These are phyloP conservation scores for Gremmenia infestans DNA, from an alignment of 2,329 filamentous ascomycete species.

Conservation along the genomic window DNA sequence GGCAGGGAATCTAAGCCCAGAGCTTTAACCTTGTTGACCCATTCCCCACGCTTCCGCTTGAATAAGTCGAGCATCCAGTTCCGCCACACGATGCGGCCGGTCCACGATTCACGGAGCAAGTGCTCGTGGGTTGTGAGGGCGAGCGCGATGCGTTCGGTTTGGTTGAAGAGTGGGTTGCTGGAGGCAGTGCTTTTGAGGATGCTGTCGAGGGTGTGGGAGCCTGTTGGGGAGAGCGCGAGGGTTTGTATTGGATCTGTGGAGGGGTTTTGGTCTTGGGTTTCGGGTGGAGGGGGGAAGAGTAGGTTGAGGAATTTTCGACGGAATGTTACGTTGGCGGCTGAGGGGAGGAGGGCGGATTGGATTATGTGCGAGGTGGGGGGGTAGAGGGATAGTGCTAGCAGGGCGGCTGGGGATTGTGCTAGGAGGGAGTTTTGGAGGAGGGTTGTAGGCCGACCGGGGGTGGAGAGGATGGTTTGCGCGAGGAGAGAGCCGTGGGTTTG, in stretches of 20 bases:
- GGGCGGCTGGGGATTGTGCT: slow-evolving; percentile 48
- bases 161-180: slow-evolving; percentile 47
- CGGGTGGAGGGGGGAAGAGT: slow-evolving; percentile 36
- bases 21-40: slow-evolving; percentile 54
- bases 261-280: neutral
- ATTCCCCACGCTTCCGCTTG: slow-evolving; percentile 56
- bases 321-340: slow-evolving; percentile 50
- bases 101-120: slow-evolving; percentile 56
- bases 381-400: slow-evolving; percentile 55
- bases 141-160: slow-evolving; percentile 62
- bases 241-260: slow-evolving; percentile 14
- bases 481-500: slow-evolving; percentile 81
- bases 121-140: slow-evolving; percentile 56
- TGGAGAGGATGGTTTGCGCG: slow-evolving; percentile 71
- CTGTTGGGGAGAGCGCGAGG: slow-evolving; percentile 51
- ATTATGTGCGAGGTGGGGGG: slow-evolving; percentile 55
- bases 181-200: slow-evolving; percentile 43
- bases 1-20: neutral
- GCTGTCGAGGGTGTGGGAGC: slow-evolving; percentile 63
- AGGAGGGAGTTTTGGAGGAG: slow-evolving; percentile 71
- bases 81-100: slow-evolving; percentile 64
- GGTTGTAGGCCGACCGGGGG: slow-evolving; percentile 60
- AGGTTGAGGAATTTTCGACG: slow-evolving; percentile 58
- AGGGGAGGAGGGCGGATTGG: slow-evolving; percentile 55
- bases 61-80: slow-evolving; percentile 73